Evolutionary conservation across 2,329 filamentous ascomycete genomes (phyloP).

Genomic region (Fusarium nanum): DNA sequence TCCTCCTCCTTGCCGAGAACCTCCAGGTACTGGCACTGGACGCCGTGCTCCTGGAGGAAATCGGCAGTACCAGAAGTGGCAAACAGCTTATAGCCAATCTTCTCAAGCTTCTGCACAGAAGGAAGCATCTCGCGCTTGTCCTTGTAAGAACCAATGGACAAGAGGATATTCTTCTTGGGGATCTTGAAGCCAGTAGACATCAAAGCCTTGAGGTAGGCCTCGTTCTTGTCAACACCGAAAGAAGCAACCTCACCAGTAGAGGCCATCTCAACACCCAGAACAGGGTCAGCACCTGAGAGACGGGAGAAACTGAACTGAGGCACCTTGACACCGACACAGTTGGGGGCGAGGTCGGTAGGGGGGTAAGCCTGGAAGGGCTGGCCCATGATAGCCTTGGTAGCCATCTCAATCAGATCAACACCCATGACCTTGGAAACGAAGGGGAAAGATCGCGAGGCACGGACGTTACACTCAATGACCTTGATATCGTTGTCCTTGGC

Average conservation of each 20-base stretch:
- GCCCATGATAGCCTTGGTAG: slow-evolving; percentile 94
- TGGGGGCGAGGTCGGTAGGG: slow-evolving; percentile 75
- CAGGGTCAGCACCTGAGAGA: slow-evolving; percentile 93
- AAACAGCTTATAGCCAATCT: slow-evolving; percentile 94
- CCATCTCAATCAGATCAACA: slow-evolving; percentile 97
- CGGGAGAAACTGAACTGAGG: slow-evolving; percentile 99
- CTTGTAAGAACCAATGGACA: slow-evolving; percentile 97
- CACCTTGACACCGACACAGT: slow-evolving; percentile 96
- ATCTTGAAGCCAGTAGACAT: slow-evolving; percentile 97
- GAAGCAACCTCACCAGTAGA: slow-evolving; percentile 98
- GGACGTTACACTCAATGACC: slow-evolving; percentile 98
- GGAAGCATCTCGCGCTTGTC: slow-evolving; percentile 98
- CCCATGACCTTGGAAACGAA: slow-evolving; percentile 99
- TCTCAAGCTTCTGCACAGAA: slow-evolving; percentile 87
- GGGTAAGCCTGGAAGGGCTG: slow-evolving; percentile 87
- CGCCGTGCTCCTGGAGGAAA: slow-evolving; percentile 91
- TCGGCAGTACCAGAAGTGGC: slow-evolving; percentile 97
- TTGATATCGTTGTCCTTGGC: slow-evolving; percentile 99
- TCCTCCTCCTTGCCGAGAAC: slow-evolving; percentile 83
- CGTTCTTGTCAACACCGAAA: slow-evolving; percentile 95
- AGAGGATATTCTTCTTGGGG: slow-evolving; percentile 92
- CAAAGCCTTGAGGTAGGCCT: slow-evolving; percentile 96
- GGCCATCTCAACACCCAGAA: slow-evolving; percentile 98
- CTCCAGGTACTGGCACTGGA: slow-evolving; percentile 94
- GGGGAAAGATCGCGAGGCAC: slow-evolving; percentile 94